Evolutionary conservation across 768 basidiomycete genomes (phyloP), one percentile per base, ranked within the genome.

Genomic region (Suillus decipiens): DNA sequence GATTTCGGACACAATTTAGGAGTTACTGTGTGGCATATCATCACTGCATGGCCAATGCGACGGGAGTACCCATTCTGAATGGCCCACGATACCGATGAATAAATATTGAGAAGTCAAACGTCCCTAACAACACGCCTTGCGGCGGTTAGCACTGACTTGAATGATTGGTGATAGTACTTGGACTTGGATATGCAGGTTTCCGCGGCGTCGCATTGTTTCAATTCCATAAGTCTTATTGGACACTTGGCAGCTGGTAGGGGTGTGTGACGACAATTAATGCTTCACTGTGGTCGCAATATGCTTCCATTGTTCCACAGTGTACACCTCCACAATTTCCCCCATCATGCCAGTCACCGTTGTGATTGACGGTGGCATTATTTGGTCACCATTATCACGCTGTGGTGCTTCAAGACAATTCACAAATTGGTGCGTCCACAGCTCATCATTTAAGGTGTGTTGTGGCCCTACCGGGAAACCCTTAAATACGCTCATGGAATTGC

Each of bases 341-440:
- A 2, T 36, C 14, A 7, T 37, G 36, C 36, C 3, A 37, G 36
- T 37, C 36, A 37, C 36, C 36, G 36, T 12, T 3, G n/a, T 24
- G n/a, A 45, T 45, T 22, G n/a, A 45, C 4, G 4, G 14, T 55
- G 34, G 54, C 22, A 28, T 34, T 34, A 34, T 34, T n/a, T n/a
- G 3, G 24, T 50, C 24, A 8, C 48, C 24, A 28, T 19, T 15
- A 31, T 51, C 15, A 2, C 34, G 2, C 22, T 37, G 54, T 55
- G 54, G 14, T 24, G 22, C 37, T 50, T 5, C 0, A 17, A 17
- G 34, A 5, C 45, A 48, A n/a, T 33, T 2, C 57, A 50, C 47
- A 60, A 50, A n/a, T 33, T 39, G 8, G 64, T 34, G 24, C 34
- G 60, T 64, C 69, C 65, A 64, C 61, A 63, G 10, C 22, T 48